These are phyloP conservation scores for Fusarium lateritium DNA, from an alignment of 2,329 filamentous ascomycete genomes.

Conservation along the genomic window DNA sequence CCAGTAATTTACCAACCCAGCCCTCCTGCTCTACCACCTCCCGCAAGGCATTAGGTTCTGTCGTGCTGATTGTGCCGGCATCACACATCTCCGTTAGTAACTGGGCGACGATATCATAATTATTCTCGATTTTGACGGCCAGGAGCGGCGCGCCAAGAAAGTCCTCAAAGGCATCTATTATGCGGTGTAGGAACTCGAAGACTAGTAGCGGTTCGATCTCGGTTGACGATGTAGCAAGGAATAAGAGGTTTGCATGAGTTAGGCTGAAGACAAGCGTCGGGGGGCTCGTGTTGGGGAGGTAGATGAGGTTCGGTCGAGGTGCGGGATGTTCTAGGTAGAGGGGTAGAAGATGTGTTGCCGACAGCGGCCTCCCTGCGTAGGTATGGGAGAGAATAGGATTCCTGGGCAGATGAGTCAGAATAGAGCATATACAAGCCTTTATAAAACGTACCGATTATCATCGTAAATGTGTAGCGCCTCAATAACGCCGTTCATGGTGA, in stretches of 20 bases:
- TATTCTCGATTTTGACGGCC: constrained; percentile 87
- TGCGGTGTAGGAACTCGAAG: constrained; percentile 93
- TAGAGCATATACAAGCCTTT: background rate
- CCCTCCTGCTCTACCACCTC: constrained; percentile 94
- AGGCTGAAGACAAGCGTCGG: constrained; percentile 92
- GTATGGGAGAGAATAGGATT: constrained; percentile 88
- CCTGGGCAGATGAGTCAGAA: constrained; percentile 63
- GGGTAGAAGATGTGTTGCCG: constrained; percentile 82
- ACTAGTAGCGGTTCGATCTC: constrained; percentile 92
- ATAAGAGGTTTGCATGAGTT: constrained; percentile 87
- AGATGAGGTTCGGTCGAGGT: constrained; percentile 88
- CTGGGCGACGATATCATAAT: constrained; percentile 95
- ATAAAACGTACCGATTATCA: constrained; percentile 81
- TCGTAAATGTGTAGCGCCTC: constrained; percentile 98
- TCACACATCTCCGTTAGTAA: constrained; percentile 97
- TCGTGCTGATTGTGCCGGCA: constrained; percentile 88
- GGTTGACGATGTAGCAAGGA: constrained; percentile 85
- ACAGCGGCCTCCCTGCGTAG: constrained; percentile 86
- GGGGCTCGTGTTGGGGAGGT: constrained; percentile 85
- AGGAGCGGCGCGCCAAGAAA: constrained; percentile 91
- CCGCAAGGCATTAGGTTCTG: constrained; percentile 91
- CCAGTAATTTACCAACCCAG: constrained; percentile 88
- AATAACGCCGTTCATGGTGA: constrained; percentile 85
- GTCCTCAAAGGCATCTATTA: constrained; percentile 93
- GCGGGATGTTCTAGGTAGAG: constrained; percentile 87